Base-by-base conservation (phyloP, 352 stramenopile species). In the Phytophthora cactorum region DNA sequence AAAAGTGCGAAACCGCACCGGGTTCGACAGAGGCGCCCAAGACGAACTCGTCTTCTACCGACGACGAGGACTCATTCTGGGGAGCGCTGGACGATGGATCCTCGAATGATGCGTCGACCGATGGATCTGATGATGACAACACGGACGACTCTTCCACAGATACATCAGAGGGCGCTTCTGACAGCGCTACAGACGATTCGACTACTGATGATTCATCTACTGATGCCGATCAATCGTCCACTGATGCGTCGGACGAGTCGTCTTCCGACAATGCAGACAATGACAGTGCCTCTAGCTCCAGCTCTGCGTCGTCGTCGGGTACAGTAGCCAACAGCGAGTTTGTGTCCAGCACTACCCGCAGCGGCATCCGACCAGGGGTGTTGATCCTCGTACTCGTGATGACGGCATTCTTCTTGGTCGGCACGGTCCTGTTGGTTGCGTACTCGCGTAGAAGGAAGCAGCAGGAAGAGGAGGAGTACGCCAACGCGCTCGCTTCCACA, bases 351-450 rank as follows among this genome's bases (percentile, higher is more conserved):
- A 52, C 45, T 22, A 63, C 63, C 11, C 72, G 69, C 3, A 52
- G 58, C 4, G 72, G 74, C 46, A 83, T 75, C 31, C 70, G 70
- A 3, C 77, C 78, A 17, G 79, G 79, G 11, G 69, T 86, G 12
- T 70, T 89, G 4, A 89, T 93, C 51, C 62, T 91, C 59, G 67
- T 93, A 32, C 74, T 76, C n/a, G 63, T 90, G 15, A 69, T 92
- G 52, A 73, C 77, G 7, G 81, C 73, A 22, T 67, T 85, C 28
- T 79, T 93, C 52, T 60, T 96, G 22, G 66, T 93, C 2, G 78
- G 68, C 7, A 84, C 78, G 8, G 66, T 91, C 45, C 29, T 87
- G 17, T 79, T 94, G 39, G 82, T 82, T 17, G 54, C 85, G 27
- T 82, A 88, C 67, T 84, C 79, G 28, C 77, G 81, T 44, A 88